These are phyloP conservation scores for Rhodotorula sp. DNA, from an alignment of 1,284 basidiomycete species.

Conservation along the genomic window DNA sequence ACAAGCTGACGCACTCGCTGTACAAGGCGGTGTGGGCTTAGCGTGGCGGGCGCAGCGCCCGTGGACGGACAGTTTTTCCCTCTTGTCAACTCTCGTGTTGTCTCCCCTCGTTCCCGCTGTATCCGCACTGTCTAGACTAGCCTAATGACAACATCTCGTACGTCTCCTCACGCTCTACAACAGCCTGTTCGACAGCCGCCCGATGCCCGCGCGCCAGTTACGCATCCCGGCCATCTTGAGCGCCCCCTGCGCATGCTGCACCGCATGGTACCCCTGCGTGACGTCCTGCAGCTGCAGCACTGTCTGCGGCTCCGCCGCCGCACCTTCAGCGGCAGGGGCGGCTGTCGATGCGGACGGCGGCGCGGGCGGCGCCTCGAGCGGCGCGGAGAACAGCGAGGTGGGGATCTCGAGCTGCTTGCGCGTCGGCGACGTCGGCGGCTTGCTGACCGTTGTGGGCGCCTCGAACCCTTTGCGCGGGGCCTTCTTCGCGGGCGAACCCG, in stretches of 20 bases:
- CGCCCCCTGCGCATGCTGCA: slow-evolving; percentile 80
- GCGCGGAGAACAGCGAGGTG: slow-evolving; percentile 52
- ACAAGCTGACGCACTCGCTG: slow-evolving; percentile 18
- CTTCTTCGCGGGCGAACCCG: not conserved
- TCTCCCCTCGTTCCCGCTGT: too few species aligned
- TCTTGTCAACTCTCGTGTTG: not conserved
- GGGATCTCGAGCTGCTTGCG: slow-evolving; percentile 16
- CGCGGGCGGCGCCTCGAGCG: slow-evolving; percentile 10
- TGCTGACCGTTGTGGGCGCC: not conserved
- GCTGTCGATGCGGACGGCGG: too few species aligned
- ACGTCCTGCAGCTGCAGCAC: slow-evolving; percentile 76
- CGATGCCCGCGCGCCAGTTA: slow-evolving; percentile 80
- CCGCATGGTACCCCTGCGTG: slow-evolving; percentile 80
- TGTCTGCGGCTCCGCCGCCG: slow-evolving; percentile 45
- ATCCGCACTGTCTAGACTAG: not conserved
- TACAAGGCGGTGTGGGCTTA: slow-evolving; percentile 26
- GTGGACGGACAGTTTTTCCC: not conserved
- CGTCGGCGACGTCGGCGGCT: not conserved
- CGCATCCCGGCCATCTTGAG: slow-evolving; percentile 77
- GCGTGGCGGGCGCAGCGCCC: fast-evolving
- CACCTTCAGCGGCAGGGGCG: slow-evolving; percentile 12
- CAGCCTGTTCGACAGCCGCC: slow-evolving; percentile 59
- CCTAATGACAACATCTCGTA: not conserved
- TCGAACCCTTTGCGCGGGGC: slow-evolving; percentile 2
- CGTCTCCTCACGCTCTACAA: not conserved